Conservation (phyloP, 164 flowering plant species). For the Magnolia changhungtana region DNA sequence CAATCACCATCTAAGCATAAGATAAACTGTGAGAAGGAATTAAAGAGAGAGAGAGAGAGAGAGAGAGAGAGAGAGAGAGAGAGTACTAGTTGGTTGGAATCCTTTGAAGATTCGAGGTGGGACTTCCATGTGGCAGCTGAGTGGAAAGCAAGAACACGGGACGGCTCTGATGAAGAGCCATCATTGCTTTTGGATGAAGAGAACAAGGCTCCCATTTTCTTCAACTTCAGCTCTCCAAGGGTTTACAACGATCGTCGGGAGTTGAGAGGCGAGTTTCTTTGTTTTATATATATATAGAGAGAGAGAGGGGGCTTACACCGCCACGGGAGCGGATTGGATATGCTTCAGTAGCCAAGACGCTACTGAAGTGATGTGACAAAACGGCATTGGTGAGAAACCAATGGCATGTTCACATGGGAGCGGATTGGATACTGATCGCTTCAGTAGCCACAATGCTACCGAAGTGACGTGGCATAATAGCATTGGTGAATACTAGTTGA, state of each 20-base stretch:
- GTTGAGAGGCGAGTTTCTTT: background rate
- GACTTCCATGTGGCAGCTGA: background rate
- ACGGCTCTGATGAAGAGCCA: background rate
- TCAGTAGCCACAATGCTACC: too few species aligned
- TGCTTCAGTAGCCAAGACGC: too few species aligned
- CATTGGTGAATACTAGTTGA: too few species aligned
- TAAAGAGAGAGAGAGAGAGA: background rate
- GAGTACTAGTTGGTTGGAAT: conserved; percentile 2
- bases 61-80: background rate
- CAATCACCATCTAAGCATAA: conserved; percentile 47
- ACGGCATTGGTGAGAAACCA: too few species aligned
- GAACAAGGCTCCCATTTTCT: conserved; percentile 1
- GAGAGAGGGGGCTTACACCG: too few species aligned
- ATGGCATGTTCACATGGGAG: too few species aligned
- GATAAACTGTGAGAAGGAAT: too few species aligned
- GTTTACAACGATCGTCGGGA: background rate
- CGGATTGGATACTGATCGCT: too few species aligned
- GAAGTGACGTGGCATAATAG: too few species aligned
- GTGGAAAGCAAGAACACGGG: conserved; percentile 4
- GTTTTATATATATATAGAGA: background rate
- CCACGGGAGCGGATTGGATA: too few species aligned
- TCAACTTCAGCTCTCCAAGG: background rate
- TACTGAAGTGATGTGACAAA: too few species aligned
- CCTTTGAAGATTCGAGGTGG: conserved; percentile 4
- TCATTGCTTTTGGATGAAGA: background rate